Base-by-base conservation (phyloP, 2,329 filamentous ascomycete species). In the Neofusicoccum laricinum region DNA sequence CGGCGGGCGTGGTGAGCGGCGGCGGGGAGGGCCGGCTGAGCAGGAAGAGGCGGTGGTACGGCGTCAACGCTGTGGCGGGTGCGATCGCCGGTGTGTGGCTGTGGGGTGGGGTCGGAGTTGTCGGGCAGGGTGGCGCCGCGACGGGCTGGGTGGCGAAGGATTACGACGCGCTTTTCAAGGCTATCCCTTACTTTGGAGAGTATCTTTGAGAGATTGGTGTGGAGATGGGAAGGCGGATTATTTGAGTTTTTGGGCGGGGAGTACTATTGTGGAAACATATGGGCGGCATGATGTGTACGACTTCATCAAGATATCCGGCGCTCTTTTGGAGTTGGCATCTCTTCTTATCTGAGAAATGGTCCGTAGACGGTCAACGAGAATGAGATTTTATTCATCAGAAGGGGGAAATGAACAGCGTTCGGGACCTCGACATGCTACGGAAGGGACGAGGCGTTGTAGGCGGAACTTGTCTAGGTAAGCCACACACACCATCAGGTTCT, bases 131-230 rank as follows among this genome's bases (percentile, higher is more conserved):
- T 1, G 93, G 92, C 0, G 76, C 81, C 66, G 88, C 86, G 1
- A 80, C 84, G 3, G 92, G 92, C 0, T 97, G 93, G 92, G 83
- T 96, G 63, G 92, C 87, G 2, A 89, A 83, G 69, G 83, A 90
- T 57, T 97, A 94, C 77, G 90, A 97, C 79, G 84, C 87, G 57
- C 80, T 97, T 68, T 93, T 88, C 73, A 80, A 76, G 66, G 82
- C 80, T 61, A 80, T 90, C 46, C 88, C 88, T 1, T 69, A 88
- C 12, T 72, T 89, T 61, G 82, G 83, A 1, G 72, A 75, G 61
- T 87, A 82, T 79, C 72, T 82, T 68, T 84, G 70, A 75, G n/a
- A 10, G 11, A 34, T 15, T 14, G 8, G 5, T 21, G n/a, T 14
- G 4, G n/a, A 19, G 17, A 3, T 15, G 11, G n/a, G 3, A 7